Percentiles rank a stretch among this genome's conserved stretches.
Evolutionary conservation across 169 alveolate genomes (phyloP).

Genomic region (Besnoitia besnoiti): DNA sequence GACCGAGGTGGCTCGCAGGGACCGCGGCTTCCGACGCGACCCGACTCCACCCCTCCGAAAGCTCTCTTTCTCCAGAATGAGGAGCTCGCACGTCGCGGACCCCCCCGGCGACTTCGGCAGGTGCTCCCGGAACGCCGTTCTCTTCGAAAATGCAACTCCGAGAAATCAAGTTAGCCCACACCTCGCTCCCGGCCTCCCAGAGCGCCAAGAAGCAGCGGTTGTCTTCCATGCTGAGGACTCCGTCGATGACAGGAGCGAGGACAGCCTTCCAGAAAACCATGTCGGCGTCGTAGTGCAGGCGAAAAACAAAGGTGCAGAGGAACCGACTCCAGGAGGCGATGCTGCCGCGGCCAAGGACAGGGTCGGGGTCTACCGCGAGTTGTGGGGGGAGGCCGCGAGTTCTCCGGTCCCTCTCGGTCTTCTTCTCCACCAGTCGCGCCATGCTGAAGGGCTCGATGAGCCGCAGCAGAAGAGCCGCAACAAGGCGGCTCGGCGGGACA

Average conservation of each 20-base stretch:
- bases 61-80: too few species aligned
- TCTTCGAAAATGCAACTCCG: not conserved
- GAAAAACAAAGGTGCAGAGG: slow-evolving; percentile 35
- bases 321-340: slow-evolving; percentile 41
- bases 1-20: too few species aligned
- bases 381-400: not conserved
- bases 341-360: not conserved
- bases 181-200: slow-evolving; percentile 20
- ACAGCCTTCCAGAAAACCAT: slow-evolving; percentile 43
- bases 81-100: too few species aligned
- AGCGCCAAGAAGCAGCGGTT: not conserved
- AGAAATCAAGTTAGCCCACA: not conserved
- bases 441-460: slow-evolving; percentile 25
- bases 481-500: slow-evolving; percentile 41
- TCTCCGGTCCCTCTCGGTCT: not conserved
- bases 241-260: slow-evolving; percentile 16
- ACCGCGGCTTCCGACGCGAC: too few species aligned
- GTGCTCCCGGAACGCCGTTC: too few species aligned
- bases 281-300: slow-evolving; percentile 37
- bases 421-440: not conserved
- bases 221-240: not conserved
- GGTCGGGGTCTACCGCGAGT: not conserved
- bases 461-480: slow-evolving; percentile 35
- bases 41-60: too few species aligned
- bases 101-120: too few species aligned